Base-by-base conservation (phyloP, 345 rosid genomes). In the Acer negundo region DNA sequence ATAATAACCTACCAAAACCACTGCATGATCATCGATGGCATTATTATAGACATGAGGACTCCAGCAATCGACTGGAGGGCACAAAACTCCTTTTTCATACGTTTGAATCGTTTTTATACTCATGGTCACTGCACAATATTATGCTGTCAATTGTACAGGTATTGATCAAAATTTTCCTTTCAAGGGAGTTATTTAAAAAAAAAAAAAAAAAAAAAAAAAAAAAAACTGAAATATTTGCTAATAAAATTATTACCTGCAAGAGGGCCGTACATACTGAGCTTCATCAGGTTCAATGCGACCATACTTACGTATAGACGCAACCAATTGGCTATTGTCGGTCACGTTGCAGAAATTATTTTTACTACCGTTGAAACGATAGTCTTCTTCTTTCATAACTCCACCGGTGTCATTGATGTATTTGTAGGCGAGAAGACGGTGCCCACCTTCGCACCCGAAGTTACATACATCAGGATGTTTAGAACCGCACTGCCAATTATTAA, bases 51-150 rank as follows among this genome's bases (percentile, higher is more conserved):
- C n/a, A n/a, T n/a, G n/a, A n/a, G n/a, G n/a, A n/a, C n/a, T n/a
- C n/a, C n/a, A n/a, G n/a, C 40, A 35, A 35, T 35, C 4, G 40
- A 35, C 40, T 35, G 2, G 91, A 0, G 99, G 99, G 78, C 98
- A 95, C 17, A 98, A 95, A 66, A 95, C 97, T 76, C 97, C 98
- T 10, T 89, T 87, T 0, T 19, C 61, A 74, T 96, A 96, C 31
- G 99, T 96, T 82, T 96, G 98, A 95, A 93, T 4, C 7, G 0
- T 2, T 75, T 83, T 81, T 0, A 97, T 97, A 67, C 94, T 95
- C 91, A 95, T 95, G 31, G 91, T 98, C 75, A 95, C 98, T 96
- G 86, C n/a, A n/a, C n/a, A n/a, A n/a, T n/a, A n/a, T n/a, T n/a
- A n/a, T n/a, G n/a, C n/a, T n/a, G n/a, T n/a, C n/a, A n/a, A n/a